phyloP scores from a whole-genome alignment of 306 rosid genomes.

The apple (Malus domestica) region ASM211411v1 NC_041799.1:36816001-36816500 shows the following conservation, averaged over 20 bases:
- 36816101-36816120: neutral
- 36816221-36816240: neutral
- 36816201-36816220: neutral
- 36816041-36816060: too few species aligned
- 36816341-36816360: neutral
- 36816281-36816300: neutral
- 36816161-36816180: neutral
- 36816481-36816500: slow-evolving; percentile 9
- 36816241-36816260: too few species aligned
- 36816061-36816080: fast-evolving
- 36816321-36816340: neutral
- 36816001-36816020: too few species aligned
- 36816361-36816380: neutral
- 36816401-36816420: neutral
- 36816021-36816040: fast-evolving
- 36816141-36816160: neutral
- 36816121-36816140: neutral
- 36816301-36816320: slow-evolving; percentile 22
- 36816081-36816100: neutral
- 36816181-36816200: neutral
- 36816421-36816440: too few species aligned
- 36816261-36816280: neutral
- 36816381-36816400: neutral
- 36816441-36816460: too few species aligned
- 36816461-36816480: neutral